phyloP scores from a whole-genome alignment of 345 rosid genomes.

The Acer saccharum region DNA sequence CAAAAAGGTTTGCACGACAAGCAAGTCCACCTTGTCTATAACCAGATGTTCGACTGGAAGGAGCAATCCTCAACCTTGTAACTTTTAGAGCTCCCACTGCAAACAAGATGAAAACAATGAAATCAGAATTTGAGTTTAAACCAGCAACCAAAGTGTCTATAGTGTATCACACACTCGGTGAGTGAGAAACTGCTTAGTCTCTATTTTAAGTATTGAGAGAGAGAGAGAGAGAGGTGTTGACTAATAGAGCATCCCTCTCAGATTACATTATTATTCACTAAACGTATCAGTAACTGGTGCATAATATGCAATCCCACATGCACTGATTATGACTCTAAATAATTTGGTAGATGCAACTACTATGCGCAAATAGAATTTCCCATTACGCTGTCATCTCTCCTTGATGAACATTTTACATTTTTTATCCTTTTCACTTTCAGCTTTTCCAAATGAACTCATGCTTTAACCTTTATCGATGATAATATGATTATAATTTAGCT shows the following conservation, averaged over 20 bases:
- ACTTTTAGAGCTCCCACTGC: conserved; percentile 31
- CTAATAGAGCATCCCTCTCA: background rate
- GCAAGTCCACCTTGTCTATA: conserved; percentile 50
- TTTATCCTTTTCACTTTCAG: too few species aligned
- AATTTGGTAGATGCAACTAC: background rate
- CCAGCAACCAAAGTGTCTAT: background rate
- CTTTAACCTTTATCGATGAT: background rate
- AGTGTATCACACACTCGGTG: background rate
- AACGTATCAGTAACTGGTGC: background rate
- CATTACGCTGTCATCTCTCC: background rate
- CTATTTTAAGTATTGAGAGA: too few species aligned
- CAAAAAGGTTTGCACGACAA: conserved; percentile 65
- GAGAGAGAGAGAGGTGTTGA: background rate
- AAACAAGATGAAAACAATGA: background rate
- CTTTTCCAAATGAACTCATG: background rate
- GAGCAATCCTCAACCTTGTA: conserved; percentile 25
- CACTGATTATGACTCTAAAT: background rate
- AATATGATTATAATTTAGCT: background rate
- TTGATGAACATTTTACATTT: background rate
- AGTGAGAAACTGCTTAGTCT: too few species aligned
- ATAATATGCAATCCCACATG: background rate
- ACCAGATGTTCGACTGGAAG: conserved; percentile 28
- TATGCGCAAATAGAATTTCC: background rate
- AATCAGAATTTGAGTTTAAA: background rate
- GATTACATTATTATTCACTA: background rate